Evolutionary conservation across 2,329 filamentous ascomycete species (phyloP).

Genomic region (Proliferodiscus dingleyae): DNA sequence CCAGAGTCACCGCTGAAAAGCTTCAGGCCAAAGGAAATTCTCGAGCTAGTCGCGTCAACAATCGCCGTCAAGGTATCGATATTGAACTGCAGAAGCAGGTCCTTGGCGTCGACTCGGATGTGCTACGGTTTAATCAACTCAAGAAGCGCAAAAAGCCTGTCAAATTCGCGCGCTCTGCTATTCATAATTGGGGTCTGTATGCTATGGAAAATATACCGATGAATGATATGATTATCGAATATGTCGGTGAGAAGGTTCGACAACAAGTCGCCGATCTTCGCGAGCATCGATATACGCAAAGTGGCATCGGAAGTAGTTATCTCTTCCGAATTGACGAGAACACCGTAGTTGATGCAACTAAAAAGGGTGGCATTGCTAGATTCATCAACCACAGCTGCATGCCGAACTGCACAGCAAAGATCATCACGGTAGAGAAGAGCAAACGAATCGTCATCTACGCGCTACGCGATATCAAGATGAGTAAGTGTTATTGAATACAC

Average conservation of each 20-base stretch:
- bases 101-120: conserved; percentile 77
- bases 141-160: conserved; percentile 99
- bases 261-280: conserved; percentile 97
- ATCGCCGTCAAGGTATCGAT: conserved; percentile 88
- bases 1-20: conserved; percentile 73
- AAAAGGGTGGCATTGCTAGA: conserved; percentile 94
- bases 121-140: conserved; percentile 95
- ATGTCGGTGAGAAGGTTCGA: conserved; percentile 94
- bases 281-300: conserved; percentile 87
- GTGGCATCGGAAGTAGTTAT: conserved; percentile 95
- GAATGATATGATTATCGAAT: conserved; percentile 99
- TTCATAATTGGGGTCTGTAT: conserved; percentile 98
- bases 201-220: conserved; percentile 95
- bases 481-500: conserved; percentile 53
- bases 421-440: conserved; percentile 96
- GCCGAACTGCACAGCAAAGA: conserved; percentile 98
- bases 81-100: conserved; percentile 92
- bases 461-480: conserved; percentile 86
- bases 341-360: conserved; percentile 95
- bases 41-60: conserved; percentile 89
- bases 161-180: conserved; percentile 93
- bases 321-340: conserved; percentile 98
- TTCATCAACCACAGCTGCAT: conserved; percentile 99
- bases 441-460: conserved; percentile 99
- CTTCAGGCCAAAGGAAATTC: conserved; percentile 83